phyloP scores from a whole-genome alignment of 768 basidiomycete genomes.

The Mycena chlorophos region DNA sequence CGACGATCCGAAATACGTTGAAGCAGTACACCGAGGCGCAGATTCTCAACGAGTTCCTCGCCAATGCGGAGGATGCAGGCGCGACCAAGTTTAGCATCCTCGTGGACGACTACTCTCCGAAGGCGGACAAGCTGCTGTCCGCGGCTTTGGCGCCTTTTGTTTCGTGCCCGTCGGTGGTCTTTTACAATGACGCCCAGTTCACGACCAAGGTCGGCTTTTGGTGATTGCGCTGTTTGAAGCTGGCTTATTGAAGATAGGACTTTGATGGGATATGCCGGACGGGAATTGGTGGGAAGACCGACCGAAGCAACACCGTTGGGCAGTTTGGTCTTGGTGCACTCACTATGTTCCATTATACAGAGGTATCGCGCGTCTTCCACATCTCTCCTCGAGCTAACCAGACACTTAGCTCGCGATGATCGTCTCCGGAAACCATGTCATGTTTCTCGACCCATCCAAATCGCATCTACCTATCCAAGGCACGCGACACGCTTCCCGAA shows the following conservation, averaged over 20 bases:
- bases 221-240: too few relatives aligned
- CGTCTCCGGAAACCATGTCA: constrained; percentile 29
- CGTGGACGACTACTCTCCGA: constrained; percentile 32
- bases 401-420: constrained; percentile 32
- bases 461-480: constrained; percentile 37
- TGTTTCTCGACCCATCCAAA: constrained; percentile 50
- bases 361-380: constrained; percentile 33
- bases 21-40: constrained; percentile 44
- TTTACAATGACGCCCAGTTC: constrained; percentile 48
- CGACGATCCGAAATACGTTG: constrained; percentile 44
- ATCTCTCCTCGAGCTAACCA: not conserved
- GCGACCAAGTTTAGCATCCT: constrained; percentile 45
- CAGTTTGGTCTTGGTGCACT: constrained; percentile 54
- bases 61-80: constrained; percentile 53
- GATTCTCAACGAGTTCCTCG: constrained; percentile 50
- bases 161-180: constrained; percentile 38
- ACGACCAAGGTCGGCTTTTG: too few relatives aligned
- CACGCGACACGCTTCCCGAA: not conserved
- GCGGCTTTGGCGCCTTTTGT: constrained; percentile 37
- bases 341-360: constrained; percentile 53
- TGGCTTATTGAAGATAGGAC: too few relatives aligned
- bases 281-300: constrained; percentile 46
- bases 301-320: constrained; percentile 42
- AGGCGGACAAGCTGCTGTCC: constrained; percentile 30
- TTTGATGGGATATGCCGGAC: constrained; percentile 48